Evolutionary conservation across 306 rosid species (phyloP).

Genomic region (Cyamopsis tetragonoloba): DNA sequence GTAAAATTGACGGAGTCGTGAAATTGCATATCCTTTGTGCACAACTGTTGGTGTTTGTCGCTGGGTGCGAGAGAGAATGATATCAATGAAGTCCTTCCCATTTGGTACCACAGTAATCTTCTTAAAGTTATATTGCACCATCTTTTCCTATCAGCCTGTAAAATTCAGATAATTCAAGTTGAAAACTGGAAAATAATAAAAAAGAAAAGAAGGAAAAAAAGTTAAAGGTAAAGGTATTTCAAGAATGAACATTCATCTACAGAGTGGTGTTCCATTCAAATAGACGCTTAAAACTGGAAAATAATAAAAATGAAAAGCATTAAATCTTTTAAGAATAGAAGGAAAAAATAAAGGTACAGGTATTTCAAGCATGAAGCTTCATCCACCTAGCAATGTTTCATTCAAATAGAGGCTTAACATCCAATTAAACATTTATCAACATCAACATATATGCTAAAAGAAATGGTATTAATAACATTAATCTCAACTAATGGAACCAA

Average conservation of each 20-base stretch:
- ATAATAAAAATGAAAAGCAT: too few species aligned
- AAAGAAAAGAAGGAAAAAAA: not conserved
- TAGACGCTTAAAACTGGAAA: not conserved
- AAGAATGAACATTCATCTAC: too few species aligned
- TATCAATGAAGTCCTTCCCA: conserved; percentile 78
- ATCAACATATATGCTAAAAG: too few species aligned
- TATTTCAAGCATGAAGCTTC: not conserved
- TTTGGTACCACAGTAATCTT: conserved; percentile 86
- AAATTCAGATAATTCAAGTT: not conserved
- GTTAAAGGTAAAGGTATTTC: too few species aligned
- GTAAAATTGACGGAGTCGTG: conserved; percentile 74
- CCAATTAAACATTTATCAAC: too few species aligned
- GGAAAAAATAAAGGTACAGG: not conserved
- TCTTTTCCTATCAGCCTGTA: conserved; percentile 14
- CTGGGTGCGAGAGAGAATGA: conserved; percentile 82
- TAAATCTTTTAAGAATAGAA: too few species aligned
- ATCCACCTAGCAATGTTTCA: too few species aligned
- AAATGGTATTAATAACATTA: too few species aligned
- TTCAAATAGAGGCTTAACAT: too few species aligned
- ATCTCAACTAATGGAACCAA: too few species aligned
- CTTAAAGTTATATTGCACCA: conserved; percentile 91
- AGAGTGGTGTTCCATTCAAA: too few species aligned
- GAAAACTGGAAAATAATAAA: not conserved
- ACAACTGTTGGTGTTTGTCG: conserved; percentile 88
- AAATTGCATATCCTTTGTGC: conserved; percentile 79